Base-by-base conservation (phyloP, 176 grass and related monocot genomes). In the Otatea glauca region DNA sequence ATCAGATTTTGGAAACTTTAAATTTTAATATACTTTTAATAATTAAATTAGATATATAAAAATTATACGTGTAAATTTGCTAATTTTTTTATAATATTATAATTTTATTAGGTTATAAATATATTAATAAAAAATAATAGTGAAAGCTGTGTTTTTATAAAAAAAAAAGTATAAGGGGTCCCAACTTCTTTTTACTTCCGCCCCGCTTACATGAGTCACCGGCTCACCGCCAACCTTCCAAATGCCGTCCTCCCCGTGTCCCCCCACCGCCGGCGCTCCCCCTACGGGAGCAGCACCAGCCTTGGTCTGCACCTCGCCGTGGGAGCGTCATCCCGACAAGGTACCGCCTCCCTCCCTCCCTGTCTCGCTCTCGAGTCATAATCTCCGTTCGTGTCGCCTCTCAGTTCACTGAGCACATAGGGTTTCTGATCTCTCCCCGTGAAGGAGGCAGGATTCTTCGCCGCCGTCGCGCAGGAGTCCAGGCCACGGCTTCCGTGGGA, bases 361-460 rank as follows among this genome's bases (percentile, higher is more conserved):
- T 60, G 32, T 20, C 5, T 54, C 35, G 38, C 71, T 70, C 24
- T 59, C 14, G 21, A 35, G n/a, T 25, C 23, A 9, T 50, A 35
- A 5, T 45, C 43, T 70, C 62, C 78, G 50, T 43, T 70, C 51
- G 32, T 80, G 63, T 69, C 54, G 42, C 18, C 9, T 35, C 45
- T 44, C 64, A 45, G 77, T 34, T 71, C 54, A 55, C 64, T 66
- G 21, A 75, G 51, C 44, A 54, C 58, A 24, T 81, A 81, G 71
- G 45, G 77, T 89, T 89, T 49, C 71, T 44, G 64, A 81, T 81
- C 70, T 77, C 37, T 62, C 37, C 54, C 43, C 16, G 4, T 70
- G 24, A 44, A 81, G 77, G 66, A 56, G 8, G 55, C 13, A 32
- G 64, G 29, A 38, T 9, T 29, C 29, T 0, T 29, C 29, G 29